These are phyloP conservation scores for Leishmania guyanensis DNA, from an alignment of 208 protist species.

Conservation along the genomic window DNA sequence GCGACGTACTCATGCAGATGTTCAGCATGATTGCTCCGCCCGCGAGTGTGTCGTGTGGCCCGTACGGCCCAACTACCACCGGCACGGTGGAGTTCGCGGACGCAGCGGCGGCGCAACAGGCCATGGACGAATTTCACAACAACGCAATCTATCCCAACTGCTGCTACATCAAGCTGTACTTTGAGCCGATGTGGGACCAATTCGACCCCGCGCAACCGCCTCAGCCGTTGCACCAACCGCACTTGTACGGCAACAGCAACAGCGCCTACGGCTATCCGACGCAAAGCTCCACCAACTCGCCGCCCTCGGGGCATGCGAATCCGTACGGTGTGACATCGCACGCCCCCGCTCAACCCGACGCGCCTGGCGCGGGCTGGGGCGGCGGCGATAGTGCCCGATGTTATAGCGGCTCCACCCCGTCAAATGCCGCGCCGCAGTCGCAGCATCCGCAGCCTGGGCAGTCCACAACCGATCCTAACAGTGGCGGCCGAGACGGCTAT, in stretches of 20 bases:
- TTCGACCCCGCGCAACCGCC: slow-evolving; percentile 6
- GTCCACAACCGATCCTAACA: not conserved
- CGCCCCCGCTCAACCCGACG: not conserved
- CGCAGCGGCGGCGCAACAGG: slow-evolving; percentile 51
- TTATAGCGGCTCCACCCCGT: not conserved
- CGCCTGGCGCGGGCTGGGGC: not conserved
- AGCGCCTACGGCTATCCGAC: slow-evolving; percentile 9
- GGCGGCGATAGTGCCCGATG: not conserved
- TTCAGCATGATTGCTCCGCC: slow-evolving; percentile 78
- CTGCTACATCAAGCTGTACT: slow-evolving; percentile 76
- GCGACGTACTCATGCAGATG: slow-evolving; percentile 74
- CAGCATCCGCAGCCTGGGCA: slow-evolving; percentile 1
- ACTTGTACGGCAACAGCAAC: slow-evolving; percentile 8
- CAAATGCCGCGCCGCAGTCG: slow-evolving; percentile 7
- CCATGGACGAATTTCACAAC: slow-evolving; percentile 69
- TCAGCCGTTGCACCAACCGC: not conserved
- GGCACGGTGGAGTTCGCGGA: slow-evolving; percentile 80
- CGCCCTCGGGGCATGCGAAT: not conserved
- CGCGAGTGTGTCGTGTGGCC: slow-evolving; percentile 64
- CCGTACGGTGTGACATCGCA: not conserved
- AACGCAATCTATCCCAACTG: slow-evolving; percentile 86
- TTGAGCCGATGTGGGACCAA: slow-evolving; percentile 37
- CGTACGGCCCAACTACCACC: slow-evolving; percentile 58
- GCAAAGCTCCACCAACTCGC: not conserved
- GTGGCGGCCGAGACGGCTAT: not conserved